A percentile compares a stretch with the other conserved stretches of the same genome.
These are phyloP conservation scores for Trypanosoma conorhini DNA, from an alignment of 208 protist species.

Conservation along the genomic window DNA sequence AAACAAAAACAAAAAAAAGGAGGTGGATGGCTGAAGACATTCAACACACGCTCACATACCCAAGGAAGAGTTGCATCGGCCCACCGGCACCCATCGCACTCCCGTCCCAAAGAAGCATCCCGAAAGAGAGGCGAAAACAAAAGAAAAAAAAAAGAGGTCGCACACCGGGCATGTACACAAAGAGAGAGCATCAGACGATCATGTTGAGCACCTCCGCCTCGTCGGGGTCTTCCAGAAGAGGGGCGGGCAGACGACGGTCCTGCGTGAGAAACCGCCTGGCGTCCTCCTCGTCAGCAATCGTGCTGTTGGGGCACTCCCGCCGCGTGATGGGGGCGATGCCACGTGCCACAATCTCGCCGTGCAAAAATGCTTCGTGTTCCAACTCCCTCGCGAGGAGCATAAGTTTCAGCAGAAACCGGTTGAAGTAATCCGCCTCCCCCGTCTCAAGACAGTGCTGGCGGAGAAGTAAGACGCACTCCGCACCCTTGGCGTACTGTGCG, in stretches of 20 bases:
- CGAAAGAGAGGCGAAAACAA: not conserved
- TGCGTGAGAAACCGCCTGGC: slow-evolving; percentile 35
- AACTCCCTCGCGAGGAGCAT: slow-evolving; percentile 40
- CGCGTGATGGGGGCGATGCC: slow-evolving; percentile 42
- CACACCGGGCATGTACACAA: not conserved
- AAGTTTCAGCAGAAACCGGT: slow-evolving; percentile 66
- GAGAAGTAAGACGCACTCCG: slow-evolving; percentile 63
- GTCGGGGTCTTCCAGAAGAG: slow-evolving; percentile 15
- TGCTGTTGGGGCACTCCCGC: slow-evolving; percentile 38
- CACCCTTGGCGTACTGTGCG: slow-evolving; percentile 68
- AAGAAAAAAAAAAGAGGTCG: not conserved
- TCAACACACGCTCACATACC: not conserved
- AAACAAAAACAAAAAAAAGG: slow-evolving; percentile 9
- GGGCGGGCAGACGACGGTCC: slow-evolving; percentile 22
- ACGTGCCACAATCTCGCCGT: slow-evolving; percentile 22
- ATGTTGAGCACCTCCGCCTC: slow-evolving; percentile 39
- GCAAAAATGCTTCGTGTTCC: slow-evolving; percentile 37
- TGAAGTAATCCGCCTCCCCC: slow-evolving; percentile 69
- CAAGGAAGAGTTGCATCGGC: not conserved
- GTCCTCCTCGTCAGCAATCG: slow-evolving; percentile 28
- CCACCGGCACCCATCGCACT: no score
- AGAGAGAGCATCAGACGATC: slow-evolving; percentile 15
- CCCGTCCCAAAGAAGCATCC: no score
- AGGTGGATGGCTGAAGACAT: no score
- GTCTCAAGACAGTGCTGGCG: slow-evolving; percentile 66